phyloP scores from a whole-genome alignment of 805 yeast genomes.

The Nakazawaea populi region DNA sequence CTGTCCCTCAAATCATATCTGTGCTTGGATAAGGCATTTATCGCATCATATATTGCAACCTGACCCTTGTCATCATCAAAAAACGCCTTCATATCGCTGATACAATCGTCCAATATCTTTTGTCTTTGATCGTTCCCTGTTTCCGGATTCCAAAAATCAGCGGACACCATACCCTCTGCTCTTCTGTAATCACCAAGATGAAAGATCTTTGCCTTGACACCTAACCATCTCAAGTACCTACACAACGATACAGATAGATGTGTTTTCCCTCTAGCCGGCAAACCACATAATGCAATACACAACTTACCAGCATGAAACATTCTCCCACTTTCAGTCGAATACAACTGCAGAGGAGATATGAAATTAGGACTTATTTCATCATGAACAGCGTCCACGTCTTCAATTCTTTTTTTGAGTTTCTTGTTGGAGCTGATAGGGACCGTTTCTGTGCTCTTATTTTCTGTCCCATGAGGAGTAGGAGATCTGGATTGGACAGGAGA shows the following conservation, averaged over 20 bases:
- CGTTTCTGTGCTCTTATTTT: not conserved
- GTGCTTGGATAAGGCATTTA: constrained; percentile 72
- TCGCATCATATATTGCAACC: constrained; percentile 94
- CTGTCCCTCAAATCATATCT: constrained; percentile 51
- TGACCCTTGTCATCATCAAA: constrained; percentile 81
- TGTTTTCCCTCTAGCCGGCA: constrained; percentile 96
- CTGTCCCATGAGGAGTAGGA: constrained; percentile 12
- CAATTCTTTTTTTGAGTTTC: not conserved
- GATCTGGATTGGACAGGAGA: constrained; percentile 10
- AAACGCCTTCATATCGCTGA: constrained; percentile 63
- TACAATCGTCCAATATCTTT: constrained; percentile 55
- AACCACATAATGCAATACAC: constrained; percentile 81
- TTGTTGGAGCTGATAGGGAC: not conserved
- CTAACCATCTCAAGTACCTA: constrained; percentile 91
- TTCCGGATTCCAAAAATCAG: constrained; percentile 9
- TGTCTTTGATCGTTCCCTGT: constrained; percentile 37
- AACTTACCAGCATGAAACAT: constrained; percentile 94
- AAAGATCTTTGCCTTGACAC: constrained; percentile 86
- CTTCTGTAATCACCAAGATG: constrained; percentile 92
- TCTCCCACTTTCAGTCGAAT: constrained; percentile 88
- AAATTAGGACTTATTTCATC: constrained; percentile 52
- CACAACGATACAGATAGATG: constrained; percentile 87
- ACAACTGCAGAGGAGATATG: constrained; percentile 87
- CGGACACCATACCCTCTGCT: constrained; percentile 16
- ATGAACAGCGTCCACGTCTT: constrained; percentile 59